Conservation (phyloP, 2,329 filamentous ascomycete genomes). For the Didymella arachidicola region DNA sequence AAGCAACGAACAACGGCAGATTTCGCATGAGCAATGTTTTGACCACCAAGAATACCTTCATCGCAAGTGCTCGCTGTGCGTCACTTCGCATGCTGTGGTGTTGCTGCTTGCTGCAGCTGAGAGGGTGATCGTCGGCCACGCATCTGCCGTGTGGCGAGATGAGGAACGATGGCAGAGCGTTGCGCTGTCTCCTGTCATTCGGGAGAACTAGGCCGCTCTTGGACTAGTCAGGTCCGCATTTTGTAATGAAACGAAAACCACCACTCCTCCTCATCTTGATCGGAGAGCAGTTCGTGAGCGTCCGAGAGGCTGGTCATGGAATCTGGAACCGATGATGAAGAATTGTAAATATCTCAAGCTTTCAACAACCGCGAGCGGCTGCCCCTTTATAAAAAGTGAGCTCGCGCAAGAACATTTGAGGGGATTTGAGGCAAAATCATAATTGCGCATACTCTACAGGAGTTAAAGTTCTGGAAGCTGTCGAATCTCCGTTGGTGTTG, state of each 20-base stretch:
- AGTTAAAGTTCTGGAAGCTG: neutral
- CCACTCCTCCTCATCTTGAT: constrained; percentile 7
- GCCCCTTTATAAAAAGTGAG: neutral
- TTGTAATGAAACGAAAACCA: constrained; percentile 2
- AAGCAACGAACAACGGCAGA: constrained; percentile 24
- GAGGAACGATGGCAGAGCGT: constrained; percentile 12
- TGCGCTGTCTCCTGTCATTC: constrained; percentile 10
- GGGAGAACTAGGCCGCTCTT: constrained; percentile 5
- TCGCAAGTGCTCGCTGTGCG: constrained; percentile 11
- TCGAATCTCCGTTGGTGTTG: constrained; percentile 7
- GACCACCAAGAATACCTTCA: neutral
- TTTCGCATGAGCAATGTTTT: constrained; percentile 3
- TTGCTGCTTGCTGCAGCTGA: constrained; percentile 3
- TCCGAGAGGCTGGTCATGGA: neutral
- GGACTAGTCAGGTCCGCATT: constrained; percentile 8
- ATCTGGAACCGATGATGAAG: neutral
- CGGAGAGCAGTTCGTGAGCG: neutral
- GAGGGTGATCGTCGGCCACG: neutral
- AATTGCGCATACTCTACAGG: neutral
- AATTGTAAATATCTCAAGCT: neutral
- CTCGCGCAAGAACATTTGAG: constrained; percentile 14
- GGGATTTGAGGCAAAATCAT: constrained; percentile 10
- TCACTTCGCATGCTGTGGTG: constrained; percentile 16
- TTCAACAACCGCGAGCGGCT: neutral
- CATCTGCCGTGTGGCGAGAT: neutral